Conservation (phyloP, 140 eudicot species). For the Bidens hawaiensis region DNA sequence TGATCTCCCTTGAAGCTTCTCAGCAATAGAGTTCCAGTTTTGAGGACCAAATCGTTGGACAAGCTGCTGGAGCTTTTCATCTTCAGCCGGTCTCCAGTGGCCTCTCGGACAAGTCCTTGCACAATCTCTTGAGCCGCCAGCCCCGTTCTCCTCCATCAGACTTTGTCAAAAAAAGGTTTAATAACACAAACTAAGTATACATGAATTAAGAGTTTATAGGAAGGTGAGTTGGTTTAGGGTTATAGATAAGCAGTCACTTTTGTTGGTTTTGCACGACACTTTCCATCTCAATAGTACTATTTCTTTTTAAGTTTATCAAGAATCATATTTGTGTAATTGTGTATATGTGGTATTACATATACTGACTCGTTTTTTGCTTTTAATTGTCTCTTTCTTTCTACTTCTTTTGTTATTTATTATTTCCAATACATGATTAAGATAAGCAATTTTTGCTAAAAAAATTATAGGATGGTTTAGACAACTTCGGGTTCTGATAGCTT, state of each 20-base stretch:
- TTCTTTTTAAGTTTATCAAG: constrained; percentile 9
- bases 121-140: constrained; percentile 55
- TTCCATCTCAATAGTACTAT: constrained; percentile 25
- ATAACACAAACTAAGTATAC: constrained; percentile 24
- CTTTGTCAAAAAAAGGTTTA: constrained; percentile 5
- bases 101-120: constrained; percentile 84
- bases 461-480: too few species aligned
- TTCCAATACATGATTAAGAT: neutral
- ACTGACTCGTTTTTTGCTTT: neutral
- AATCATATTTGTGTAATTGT: constrained; percentile 4
- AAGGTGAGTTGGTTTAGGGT: constrained; percentile 72
- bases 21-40: constrained; percentile 96
- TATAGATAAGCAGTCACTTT: constrained; percentile 85
- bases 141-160: constrained; percentile 57
- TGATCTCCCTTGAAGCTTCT: constrained; percentile 96
- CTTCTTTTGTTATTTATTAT: neutral
- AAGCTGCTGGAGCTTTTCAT: constrained; percentile 82
- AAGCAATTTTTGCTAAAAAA: too few species aligned
- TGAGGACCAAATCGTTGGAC: constrained; percentile 91
- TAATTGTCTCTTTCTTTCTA: neutral
- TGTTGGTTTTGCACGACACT: constrained; percentile 88
- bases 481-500: too few species aligned
- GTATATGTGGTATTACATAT: neutral
- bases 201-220: constrained; percentile 33
- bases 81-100: constrained; percentile 97